A percentile compares a stretch with the other conserved stretches of the same genome.
These are phyloP conservation scores for Babesia ovata DNA, from an alignment of 169 alveolate species.

Conservation along the genomic window DNA sequence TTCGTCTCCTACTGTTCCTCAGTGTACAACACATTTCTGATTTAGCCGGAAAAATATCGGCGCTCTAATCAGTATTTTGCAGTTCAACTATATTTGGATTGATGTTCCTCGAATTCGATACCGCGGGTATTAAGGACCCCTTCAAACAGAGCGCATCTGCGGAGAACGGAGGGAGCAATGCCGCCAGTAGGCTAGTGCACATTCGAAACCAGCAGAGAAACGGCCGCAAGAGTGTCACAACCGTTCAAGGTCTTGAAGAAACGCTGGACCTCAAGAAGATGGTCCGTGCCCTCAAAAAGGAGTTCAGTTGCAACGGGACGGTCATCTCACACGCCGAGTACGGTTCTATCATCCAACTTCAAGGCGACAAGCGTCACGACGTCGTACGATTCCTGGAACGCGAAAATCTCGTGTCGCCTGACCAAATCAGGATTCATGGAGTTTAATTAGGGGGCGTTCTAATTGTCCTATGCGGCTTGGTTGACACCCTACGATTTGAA, in stretches of 20 bases:
- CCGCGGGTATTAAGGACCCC: slow-evolving; percentile 72
- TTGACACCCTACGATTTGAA: no score
- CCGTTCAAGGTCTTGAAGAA: slow-evolving; percentile 91
- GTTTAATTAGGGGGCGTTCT: slow-evolving; percentile 66
- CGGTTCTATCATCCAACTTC: slow-evolving; percentile 90
- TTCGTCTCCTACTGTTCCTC: slow-evolving; percentile 1
- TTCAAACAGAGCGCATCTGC: slow-evolving; percentile 64
- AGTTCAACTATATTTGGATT: slow-evolving; percentile 26
- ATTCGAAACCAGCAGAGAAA: slow-evolving; percentile 92
- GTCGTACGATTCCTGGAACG: slow-evolving; percentile 87
- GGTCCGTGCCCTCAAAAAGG: slow-evolving; percentile 90
- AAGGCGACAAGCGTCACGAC: slow-evolving; percentile 86
- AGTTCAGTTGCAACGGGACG: slow-evolving; percentile 93
- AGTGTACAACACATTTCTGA: background rate
- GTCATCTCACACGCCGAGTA: slow-evolving; percentile 89
- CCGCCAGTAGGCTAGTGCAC: slow-evolving; percentile 72
- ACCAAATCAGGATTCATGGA: slow-evolving; percentile 89
- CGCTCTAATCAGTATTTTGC: background rate
- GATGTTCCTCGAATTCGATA: slow-evolving; percentile 72
- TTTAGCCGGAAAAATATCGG: slow-evolving; percentile 22
- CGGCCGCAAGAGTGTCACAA: slow-evolving; percentile 92
- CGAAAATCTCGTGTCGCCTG: slow-evolving; percentile 85
- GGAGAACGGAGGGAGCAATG: slow-evolving; percentile 64
- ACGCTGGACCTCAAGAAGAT: slow-evolving; percentile 89
- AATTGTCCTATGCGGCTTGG: background rate